phyloP scores from a whole-genome alignment of 228 moss, liverwort and hornwort species.

The Sphagnum magellanicum region DNA sequence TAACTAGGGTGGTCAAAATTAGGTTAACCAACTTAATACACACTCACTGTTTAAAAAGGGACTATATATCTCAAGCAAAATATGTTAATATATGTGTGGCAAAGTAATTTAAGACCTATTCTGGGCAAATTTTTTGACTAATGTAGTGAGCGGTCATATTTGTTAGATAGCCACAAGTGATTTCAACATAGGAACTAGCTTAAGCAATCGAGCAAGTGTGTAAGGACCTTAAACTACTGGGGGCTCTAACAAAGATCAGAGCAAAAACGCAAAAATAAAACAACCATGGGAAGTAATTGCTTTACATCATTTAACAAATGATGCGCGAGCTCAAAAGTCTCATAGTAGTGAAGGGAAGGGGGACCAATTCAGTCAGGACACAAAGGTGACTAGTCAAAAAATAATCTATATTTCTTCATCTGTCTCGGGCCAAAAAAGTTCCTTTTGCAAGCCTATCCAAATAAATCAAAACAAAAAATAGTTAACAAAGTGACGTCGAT shows the following conservation, averaged over 20 bases:
- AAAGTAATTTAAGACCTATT: background rate
- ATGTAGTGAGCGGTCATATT: too few species aligned
- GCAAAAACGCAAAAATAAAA: background rate
- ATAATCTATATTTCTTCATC: too few species aligned
- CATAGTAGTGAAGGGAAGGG: constrained; percentile 17
- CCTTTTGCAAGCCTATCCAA: too few species aligned
- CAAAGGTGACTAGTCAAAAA: too few species aligned
- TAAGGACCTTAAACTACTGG: background rate
- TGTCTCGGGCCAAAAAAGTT: too few species aligned
- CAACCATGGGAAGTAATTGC: constrained; percentile 11
- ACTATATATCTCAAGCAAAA: background rate
- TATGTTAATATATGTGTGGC: background rate
- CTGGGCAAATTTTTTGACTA: background rate
- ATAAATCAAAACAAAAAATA: too few species aligned
- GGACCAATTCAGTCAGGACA: constrained; percentile 9
- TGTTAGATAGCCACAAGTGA: too few species aligned
- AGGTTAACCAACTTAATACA: constrained; percentile 8
- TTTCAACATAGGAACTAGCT: too few species aligned
- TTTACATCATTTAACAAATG: constrained; percentile 21
- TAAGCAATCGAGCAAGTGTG: background rate
- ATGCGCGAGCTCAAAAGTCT: constrained; percentile 22
- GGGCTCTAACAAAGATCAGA: background rate
- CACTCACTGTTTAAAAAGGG: background rate
- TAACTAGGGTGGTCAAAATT: constrained; percentile 3
- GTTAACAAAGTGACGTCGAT: too few species aligned